Evolutionary conservation across 129 eudicot species (phyloP), one percentile per base, ranked within the genome.

Genomic region (Pittosporum tobira): DNA sequence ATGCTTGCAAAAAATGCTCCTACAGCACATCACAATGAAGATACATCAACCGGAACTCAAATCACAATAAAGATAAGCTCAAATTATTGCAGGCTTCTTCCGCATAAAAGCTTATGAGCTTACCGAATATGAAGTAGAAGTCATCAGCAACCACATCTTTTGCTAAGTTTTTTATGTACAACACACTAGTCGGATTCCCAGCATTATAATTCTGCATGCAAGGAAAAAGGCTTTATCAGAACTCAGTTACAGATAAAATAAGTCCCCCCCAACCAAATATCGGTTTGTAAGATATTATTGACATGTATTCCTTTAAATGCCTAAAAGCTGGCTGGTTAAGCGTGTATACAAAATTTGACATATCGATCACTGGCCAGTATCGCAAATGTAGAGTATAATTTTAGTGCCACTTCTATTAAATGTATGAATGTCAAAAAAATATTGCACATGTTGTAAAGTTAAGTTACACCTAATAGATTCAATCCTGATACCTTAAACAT

Each of bases 121-220:
- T 67, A 85, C 97, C 97, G 59, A 91, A 91, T 62, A 87, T 64
- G 24, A 31, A 87, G 71, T 87, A 87, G 63, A 91, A 81, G 69
- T 91, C 99, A 67, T 91, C 91, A 13, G 61, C 70, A 31, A 81
- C 77, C 72, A 91, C 94, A 44, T 91, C 99, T 75, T 87, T 91
- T 20, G 94, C 89, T 80, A 91, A 84, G 76, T 91, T 91, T 72
- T 91, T 91, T 28, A 91, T 72, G 81, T 87, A 91, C 78, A 91
- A 57, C 27, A 83, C 85, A 27, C 73, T 75, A 57, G 84, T 81
- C 18, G 91, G 96, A 77, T 87, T 82, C 61, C 99, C 96, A 69
- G 85, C 83, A 48, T 63, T 61, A 72, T 91, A 91, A 64, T 91
- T 91, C 99, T 89, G 78, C 81, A 78, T 47, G 48, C 34, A 30